Base-by-base conservation (phyloP, 2,329 filamentous ascomycete genomes). In the Myriosclerotinia duriaeana region DNA sequence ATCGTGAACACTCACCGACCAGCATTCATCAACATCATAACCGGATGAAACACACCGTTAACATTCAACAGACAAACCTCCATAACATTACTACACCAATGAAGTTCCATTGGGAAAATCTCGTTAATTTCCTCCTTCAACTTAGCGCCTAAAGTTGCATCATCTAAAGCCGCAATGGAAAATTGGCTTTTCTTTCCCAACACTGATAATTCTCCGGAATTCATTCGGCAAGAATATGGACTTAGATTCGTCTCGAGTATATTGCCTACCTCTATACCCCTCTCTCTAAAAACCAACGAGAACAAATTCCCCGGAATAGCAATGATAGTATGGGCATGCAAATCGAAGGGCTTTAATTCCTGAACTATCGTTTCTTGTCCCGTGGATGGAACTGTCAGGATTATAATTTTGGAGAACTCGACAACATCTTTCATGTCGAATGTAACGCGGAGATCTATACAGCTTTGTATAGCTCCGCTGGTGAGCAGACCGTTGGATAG, bases 21-120 rank as follows among this genome's bases (percentile, higher is more conserved):
- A 30, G 68, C 68, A 64, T 68, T 70, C 68, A 70, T 68, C 7
- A 70, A 20, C 56, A 68, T 70, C 68, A 70, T 70, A 15, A 70
- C 52, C 12, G 68, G 68, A 56, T 70, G 68, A 40, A 70, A 70
- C n/a, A 68, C 68, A 9, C 68, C 68, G n/a, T 70, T 70, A 36
- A 70, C 66, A 34, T 70, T 70, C 6, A 61, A 65, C 20, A 70
- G 56, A 30, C 48, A 70, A 53, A 68, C 68, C 30, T 70, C 67
- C 5, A 70, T 26, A 22, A 70, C 50, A 34, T 67, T 68, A 42
- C 36, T 38, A 52, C 68, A 64, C 68, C 68, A 70, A 44, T 52
- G 53, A 9, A 70, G 56, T 15, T 64, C 42, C 48, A 65, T 53
- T 0, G 67, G 56, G 15, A 70, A 70, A 3, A 70, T 68, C 3